Base-by-base conservation (phyloP, 371 early-diverging fungal species). In the Umbelopsis sp. region DNA sequence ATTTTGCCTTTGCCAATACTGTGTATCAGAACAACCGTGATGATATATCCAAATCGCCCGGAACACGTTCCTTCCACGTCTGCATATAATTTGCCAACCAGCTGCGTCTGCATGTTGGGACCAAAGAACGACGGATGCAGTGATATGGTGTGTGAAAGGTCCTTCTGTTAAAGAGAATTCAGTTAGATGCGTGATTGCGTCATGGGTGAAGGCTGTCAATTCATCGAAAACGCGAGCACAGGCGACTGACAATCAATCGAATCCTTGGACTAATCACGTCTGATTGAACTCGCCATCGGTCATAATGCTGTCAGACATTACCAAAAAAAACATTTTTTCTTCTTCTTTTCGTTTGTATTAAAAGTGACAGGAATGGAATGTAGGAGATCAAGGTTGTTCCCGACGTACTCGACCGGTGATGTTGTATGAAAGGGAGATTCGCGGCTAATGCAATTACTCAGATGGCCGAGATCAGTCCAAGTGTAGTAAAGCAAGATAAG, bases 61-160 rank as follows among this genome's bases (percentile, higher is more conserved):
- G 94, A 90, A 79, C 97, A 97, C 7, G 94, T 94, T 38, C 98
- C 99, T 76, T 98, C 97, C 16, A 98, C 97, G 70, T 99, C 97
- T 12, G 88, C 89, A 79, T 94, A 91, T 50, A 99, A 80, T 69
- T 95, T 88, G 50, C 91, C 84, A 64, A 85, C 83, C 24, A 98
- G 83, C 73, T 88, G 90, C 53, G 86, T 86, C 50, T 90, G 87
- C 84, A 97, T 90, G 71, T 89, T 86, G 18, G 93, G 92, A 14
- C 97, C 96, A 85, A 97, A 94, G 70, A 87, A 94, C 46, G 91
- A 90, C 35, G 99, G 99, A 71, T 95, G 96, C 63, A 98, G 89
- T 41, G 91, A 88, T 76, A 98, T 95, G 25, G 93, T 94, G 75
- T 97, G 97, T 50, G 90, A 81, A 25, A 98, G 87, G 71, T 87